Evolutionary conservation across 169 alveolate species (phyloP).

Genomic region (Eimeria necatrix): DNA sequence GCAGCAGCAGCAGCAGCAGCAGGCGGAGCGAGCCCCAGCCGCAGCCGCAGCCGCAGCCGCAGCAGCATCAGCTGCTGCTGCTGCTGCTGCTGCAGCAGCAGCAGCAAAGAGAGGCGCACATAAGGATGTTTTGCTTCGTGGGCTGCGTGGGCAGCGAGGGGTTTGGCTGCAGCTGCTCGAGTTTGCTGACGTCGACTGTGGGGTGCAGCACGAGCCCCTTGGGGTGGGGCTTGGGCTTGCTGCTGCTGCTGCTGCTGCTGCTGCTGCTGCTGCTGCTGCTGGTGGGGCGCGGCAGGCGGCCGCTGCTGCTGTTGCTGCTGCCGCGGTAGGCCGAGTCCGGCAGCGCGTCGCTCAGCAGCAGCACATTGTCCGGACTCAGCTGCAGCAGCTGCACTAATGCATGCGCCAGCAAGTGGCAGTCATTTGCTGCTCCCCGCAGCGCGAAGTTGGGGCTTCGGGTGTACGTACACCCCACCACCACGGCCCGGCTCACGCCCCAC

Average conservation of each 20-base stretch:
- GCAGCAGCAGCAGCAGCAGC: not conserved
- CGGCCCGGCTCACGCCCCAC: constrained; percentile 87
- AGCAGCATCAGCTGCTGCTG: too few relatives aligned
- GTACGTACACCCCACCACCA: constrained; percentile 93
- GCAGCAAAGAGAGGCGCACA: constrained; percentile 74
- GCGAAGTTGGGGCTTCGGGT: constrained; percentile 83
- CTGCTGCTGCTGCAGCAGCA: not conserved
- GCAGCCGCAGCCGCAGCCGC: not conserved
- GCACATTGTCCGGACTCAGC: constrained; percentile 88
- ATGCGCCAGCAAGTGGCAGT: constrained; percentile 92
- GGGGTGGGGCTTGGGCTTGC: constrained; percentile 30
- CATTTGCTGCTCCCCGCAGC: constrained; percentile 93
- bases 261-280: constrained; percentile 64
- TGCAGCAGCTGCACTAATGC: constrained; percentile 90
- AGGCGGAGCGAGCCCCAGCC: too few relatives aligned
- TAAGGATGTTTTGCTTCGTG: constrained; percentile 84
- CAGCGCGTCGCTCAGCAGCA: constrained; percentile 89
- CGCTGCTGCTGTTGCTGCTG: constrained; percentile 80
- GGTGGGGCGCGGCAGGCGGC: constrained; percentile 6
- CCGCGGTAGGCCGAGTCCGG: constrained; percentile 88
- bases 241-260: constrained; percentile 21
- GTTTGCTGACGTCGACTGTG: constrained; percentile 79
- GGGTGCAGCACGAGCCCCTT: constrained; percentile 79
- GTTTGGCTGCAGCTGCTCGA: constrained; percentile 69
- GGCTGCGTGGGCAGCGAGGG: constrained; percentile 78